These are phyloP conservation scores for Alternaria arbusti DNA, from an alignment of 2,329 filamentous ascomycete species.

Conservation along the genomic window DNA sequence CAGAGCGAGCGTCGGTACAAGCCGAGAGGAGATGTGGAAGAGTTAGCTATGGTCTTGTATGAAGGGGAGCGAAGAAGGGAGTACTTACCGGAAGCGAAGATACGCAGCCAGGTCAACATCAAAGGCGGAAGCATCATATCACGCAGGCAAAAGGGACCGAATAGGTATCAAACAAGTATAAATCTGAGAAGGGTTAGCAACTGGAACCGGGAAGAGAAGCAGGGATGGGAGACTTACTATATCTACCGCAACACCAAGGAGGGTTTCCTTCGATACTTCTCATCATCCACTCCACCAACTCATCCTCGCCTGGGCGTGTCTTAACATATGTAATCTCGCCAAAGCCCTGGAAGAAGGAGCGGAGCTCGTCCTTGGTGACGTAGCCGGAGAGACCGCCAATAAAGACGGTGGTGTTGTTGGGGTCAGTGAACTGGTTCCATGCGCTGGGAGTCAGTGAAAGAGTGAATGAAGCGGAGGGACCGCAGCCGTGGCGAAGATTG, in stretches of 20 bases:
- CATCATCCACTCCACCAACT: slow-evolving; percentile 46
- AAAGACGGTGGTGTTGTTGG: slow-evolving; percentile 99
- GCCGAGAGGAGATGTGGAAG: not conserved
- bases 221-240: not conserved
- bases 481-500: slow-evolving; percentile 1
- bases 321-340: slow-evolving; percentile 99
- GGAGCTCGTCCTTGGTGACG: slow-evolving; percentile 97
- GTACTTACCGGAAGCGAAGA: not conserved
- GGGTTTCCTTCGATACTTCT: not conserved
- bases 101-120: not conserved
- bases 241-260: not conserved
- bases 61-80: not conserved
- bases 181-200: not conserved
- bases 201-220: not conserved
- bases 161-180: not conserved
- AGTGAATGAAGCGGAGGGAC: not conserved
- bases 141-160: not conserved
- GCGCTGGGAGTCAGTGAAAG: not conserved
- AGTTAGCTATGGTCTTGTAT: not conserved
- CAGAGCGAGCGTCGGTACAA: not conserved
- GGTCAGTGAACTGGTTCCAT: slow-evolving; percentile 97
- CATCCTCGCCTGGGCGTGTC: slow-evolving; percentile 98
- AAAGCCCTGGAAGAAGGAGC: slow-evolving; percentile 99
- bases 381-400: slow-evolving; percentile 97
- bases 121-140: not conserved